These are phyloP conservation scores for Flagelloscypha sp. DNA, from an alignment of 768 basidiomycete species.

Conservation along the genomic window DNA sequence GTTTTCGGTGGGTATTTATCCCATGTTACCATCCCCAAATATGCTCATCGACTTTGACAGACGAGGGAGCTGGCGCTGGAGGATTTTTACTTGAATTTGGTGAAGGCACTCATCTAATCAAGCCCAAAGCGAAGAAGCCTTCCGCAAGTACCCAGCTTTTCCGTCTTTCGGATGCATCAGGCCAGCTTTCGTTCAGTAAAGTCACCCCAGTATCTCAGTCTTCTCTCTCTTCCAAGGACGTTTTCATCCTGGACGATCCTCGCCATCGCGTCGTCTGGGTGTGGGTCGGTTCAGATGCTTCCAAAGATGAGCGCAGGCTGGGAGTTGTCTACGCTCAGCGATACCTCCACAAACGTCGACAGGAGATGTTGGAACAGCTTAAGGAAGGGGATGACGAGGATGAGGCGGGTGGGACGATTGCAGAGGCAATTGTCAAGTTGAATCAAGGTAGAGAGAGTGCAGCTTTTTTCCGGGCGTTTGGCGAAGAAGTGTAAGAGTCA, in stretches of 20 bases:
- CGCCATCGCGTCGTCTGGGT: constrained; percentile 40
- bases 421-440: constrained; percentile 43
- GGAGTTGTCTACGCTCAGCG: constrained; percentile 48
- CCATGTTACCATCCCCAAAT: background rate
- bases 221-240: constrained; percentile 39
- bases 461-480: constrained; percentile 31
- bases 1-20: constrained; percentile 36
- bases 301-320: constrained; percentile 38
- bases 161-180: constrained; percentile 40
- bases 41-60: constrained; percentile 27
- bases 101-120: constrained; percentile 16
- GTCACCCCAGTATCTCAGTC: constrained; percentile 22
- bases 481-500: no score
- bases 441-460: constrained; percentile 45
- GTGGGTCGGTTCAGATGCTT: constrained; percentile 49
- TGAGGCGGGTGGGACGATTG: no score
- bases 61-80: constrained; percentile 38
- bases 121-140: constrained; percentile 4
- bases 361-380: constrained; percentile 12
- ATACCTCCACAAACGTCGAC: constrained; percentile 36
- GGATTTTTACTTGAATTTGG: constrained; percentile 45
- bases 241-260: constrained; percentile 41
- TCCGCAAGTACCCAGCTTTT: constrained; percentile 17
- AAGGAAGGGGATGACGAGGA: no score
- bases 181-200: constrained; percentile 28